phyloP scores from a whole-genome alignment of 805 yeast genomes.

The Komagataella phaffii region DNA sequence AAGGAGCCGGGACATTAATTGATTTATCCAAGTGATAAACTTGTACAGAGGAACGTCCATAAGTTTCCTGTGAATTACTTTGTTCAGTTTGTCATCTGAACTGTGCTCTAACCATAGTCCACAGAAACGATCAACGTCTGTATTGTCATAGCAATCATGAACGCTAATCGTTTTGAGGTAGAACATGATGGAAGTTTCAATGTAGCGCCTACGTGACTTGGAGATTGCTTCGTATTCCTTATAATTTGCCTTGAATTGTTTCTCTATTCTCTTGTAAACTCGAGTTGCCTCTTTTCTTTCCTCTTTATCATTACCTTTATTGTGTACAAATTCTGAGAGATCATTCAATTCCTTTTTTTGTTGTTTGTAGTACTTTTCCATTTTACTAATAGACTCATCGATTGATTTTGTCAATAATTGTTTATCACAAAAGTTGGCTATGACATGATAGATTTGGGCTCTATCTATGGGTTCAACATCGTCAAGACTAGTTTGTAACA shows the following conservation, averaged over 20 bases:
- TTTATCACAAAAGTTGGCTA: slow-evolving; percentile 64
- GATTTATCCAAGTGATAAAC: slow-evolving; percentile 73
- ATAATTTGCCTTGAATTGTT: slow-evolving; percentile 35
- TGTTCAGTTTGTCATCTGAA: slow-evolving; percentile 27
- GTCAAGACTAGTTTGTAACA: slow-evolving; percentile 9
- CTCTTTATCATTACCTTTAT: slow-evolving; percentile 22
- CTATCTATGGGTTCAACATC: slow-evolving; percentile 8
- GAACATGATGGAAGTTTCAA: slow-evolving; percentile 40
- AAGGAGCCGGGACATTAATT: slow-evolving; percentile 58
- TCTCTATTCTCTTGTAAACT: slow-evolving; percentile 33
- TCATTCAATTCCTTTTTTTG: slow-evolving; percentile 36
- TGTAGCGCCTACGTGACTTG: slow-evolving; percentile 26
- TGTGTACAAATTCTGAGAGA: slow-evolving; percentile 28
- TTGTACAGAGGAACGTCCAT: slow-evolving; percentile 38
- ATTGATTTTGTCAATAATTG: slow-evolving; percentile 36
- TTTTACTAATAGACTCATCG: slow-evolving; percentile 28
- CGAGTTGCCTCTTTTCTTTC: slow-evolving; percentile 40
- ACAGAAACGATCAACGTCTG: slow-evolving; percentile 62
- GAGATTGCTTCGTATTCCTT: slow-evolving; percentile 24
- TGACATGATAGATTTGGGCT: slow-evolving; percentile 37
- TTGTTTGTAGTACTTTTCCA: slow-evolving; percentile 23
- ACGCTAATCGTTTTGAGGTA: slow-evolving; percentile 42
- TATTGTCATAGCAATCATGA: slow-evolving; percentile 28
- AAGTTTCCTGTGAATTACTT: slow-evolving; percentile 23
- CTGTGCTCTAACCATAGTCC: slow-evolving; percentile 71